Evolutionary conservation across 2,329 filamentous ascomycete species (phyloP), one percentile per base, ranked within the genome.

Genomic region (Trichoderma pleuroti): DNA sequence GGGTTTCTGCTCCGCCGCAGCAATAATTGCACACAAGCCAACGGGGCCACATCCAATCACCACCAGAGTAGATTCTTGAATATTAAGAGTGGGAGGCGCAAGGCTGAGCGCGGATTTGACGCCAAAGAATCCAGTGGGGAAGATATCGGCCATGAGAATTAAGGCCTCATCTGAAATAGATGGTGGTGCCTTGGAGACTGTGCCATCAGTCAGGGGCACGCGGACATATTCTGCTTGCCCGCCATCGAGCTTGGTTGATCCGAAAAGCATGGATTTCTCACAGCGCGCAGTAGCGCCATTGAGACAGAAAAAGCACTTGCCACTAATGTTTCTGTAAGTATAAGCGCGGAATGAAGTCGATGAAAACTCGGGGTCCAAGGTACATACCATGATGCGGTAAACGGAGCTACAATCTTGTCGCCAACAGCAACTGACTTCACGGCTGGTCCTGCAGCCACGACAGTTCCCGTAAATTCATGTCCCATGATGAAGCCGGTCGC

Each of bases 131-230:
- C 94, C 92, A 0, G 91, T 93, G 1, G 94, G 94, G 80, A 96
- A 97, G 76, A 97, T 97, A 78, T 97, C 94, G 18, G 93, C 93
- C 94, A 97, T 97, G 30, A 97, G 86, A 8, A 97, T 89, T 62
- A 97, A 85, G 42, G 89, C 89, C 73, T 92, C 87, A 74, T 95
- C 91, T 24, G 91, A 88, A 71, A 97, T 91, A n/a, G 74, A 76
- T 10, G 86, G 88, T 2, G 87, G 80, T 0, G 93, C 91, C 76
- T 90, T 91, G 77, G 94, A 86, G n/a, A 91, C 88, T 1, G 93
- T 97, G 42, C 89, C 89, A 76, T 97, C 93, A 12, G 94, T 94
- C 68, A 91, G 83, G 0, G 94, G 94, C 16, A 97, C 87, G 39
- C 93, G 90, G 65, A 94, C 91, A 78, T 90, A 97, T 80, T 96